Conservation (phyloP, 352 stramenopile species). For the Elongisporangium undulatum region DNA sequence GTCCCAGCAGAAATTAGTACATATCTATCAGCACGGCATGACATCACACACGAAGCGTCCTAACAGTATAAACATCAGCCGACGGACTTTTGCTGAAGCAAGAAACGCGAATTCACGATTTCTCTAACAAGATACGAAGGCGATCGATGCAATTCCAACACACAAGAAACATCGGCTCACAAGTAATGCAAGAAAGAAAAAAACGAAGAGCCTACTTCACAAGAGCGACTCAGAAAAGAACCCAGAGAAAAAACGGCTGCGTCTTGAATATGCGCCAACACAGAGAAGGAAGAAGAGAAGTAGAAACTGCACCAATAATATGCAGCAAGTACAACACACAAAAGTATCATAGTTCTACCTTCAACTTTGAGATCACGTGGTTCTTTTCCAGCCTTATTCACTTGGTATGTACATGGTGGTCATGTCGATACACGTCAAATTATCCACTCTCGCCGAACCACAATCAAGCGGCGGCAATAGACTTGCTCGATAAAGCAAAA, state of each 20-base stretch:
- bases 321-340: not conserved
- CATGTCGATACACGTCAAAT: no score
- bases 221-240: not conserved
- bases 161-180: not conserved
- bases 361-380: no score
- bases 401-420: no score
- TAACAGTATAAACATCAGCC: not conserved
- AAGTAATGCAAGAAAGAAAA: not conserved
- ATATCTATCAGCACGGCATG: not conserved
- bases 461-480: no score
- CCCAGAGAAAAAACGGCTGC: not conserved
- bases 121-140: no score
- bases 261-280: not conserved
- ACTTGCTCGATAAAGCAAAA: not conserved
- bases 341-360: not conserved
- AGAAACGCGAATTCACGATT: not conserved
- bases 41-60: slow-evolving; percentile 1
- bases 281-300: not conserved
- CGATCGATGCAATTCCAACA: not conserved
- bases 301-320: not conserved
- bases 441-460: no score
- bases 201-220: not conserved
- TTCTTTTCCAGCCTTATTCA: no score
- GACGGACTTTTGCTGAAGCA: no score
- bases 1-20: not conserved